These are phyloP conservation scores for Nitzschia sp. DNA, from an alignment of 108 stramenopile species.

Conservation along the genomic window DNA sequence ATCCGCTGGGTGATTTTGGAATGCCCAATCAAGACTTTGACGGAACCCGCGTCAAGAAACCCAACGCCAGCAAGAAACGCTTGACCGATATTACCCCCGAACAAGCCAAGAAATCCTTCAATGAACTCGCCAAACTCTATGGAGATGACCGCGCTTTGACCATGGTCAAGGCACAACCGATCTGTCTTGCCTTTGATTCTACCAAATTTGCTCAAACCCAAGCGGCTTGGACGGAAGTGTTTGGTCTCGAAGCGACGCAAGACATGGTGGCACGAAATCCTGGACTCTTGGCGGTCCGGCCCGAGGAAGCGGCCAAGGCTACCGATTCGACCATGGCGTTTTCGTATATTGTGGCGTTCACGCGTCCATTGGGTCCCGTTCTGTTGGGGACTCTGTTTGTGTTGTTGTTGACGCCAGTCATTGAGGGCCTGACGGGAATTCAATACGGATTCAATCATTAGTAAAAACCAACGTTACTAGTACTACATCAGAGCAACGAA, in stretches of 20 bases:
- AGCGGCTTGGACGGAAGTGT: slow-evolving; percentile 61
- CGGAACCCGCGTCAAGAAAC: slow-evolving; percentile 27
- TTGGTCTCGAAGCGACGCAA: slow-evolving; percentile 78
- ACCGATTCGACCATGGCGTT: slow-evolving; percentile 72
- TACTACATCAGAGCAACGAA: no score
- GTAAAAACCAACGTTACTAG: no score
- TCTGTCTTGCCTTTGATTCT: slow-evolving; percentile 67
- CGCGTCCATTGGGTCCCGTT: slow-evolving; percentile 61
- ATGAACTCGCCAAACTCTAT: slow-evolving; percentile 68
- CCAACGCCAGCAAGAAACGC: slow-evolving; percentile 6
- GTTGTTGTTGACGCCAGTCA: slow-evolving; percentile 51
- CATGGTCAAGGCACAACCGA: slow-evolving; percentile 80
- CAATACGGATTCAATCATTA: slow-evolving; percentile 14
- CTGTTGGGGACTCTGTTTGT: slow-evolving; percentile 26
- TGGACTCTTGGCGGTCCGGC: slow-evolving; percentile 71
- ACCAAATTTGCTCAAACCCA: slow-evolving; percentile 57
- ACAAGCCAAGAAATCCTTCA: slow-evolving; percentile 43
- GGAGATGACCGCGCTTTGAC: slow-evolving; percentile 78
- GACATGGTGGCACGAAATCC: slow-evolving; percentile 86
- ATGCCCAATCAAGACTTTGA: slow-evolving; percentile 59
- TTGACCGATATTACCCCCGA: slow-evolving; percentile 49
- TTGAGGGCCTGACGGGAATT: slow-evolving; percentile 60
- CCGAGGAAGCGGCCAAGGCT: slow-evolving; percentile 48
- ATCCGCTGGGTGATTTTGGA: slow-evolving; percentile 55
- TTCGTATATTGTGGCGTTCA: slow-evolving; percentile 70